phyloP scores from a whole-genome alignment of 768 basidiomycete genomes.

The Clavulina sp. region DNA sequence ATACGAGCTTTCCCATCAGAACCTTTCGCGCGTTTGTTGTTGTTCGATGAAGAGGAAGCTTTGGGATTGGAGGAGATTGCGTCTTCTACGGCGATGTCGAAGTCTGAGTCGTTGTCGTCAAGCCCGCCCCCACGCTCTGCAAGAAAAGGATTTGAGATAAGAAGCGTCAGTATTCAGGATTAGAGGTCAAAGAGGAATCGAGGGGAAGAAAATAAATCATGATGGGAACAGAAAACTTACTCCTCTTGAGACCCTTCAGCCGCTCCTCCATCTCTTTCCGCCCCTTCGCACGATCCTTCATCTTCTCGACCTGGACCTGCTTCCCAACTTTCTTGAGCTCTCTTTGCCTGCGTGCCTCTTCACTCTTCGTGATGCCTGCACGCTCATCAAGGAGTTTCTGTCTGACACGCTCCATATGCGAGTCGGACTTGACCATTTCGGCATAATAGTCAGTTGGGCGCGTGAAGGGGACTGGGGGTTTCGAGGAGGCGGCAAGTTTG shows the following conservation, averaged over 20 bases:
- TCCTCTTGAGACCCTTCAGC: conserved; percentile 75
- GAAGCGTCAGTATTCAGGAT: conserved; percentile 1
- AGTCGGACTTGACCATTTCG: conserved; percentile 95
- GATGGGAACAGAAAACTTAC: conserved; percentile 28
- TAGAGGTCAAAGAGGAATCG: not conserved
- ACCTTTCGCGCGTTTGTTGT: conserved; percentile 24
- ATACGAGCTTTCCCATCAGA: conserved; percentile 19
- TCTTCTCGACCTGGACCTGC: conserved; percentile 88
- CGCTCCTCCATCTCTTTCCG: conserved; percentile 88
- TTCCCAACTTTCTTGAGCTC: conserved; percentile 98
- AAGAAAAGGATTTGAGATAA: conserved; percentile 3
- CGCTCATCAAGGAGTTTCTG: conserved; percentile 76
- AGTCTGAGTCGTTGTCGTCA: conserved; percentile 54
- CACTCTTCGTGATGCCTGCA: conserved; percentile 76
- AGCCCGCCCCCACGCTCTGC: conserved; percentile 73
- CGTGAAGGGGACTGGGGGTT: conserved; percentile 62
- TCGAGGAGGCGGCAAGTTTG: conserved; percentile 55
- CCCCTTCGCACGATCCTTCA: conserved; percentile 71
- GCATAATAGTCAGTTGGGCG: conserved; percentile 91
- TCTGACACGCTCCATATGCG: conserved; percentile 95
- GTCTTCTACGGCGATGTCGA: conserved; percentile 83
- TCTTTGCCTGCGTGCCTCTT: conserved; percentile 79
- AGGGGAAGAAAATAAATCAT: conserved; percentile 1
- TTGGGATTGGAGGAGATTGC: conserved; percentile 61
- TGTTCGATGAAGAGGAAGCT: conserved; percentile 18